Conservation (phyloP, 2,329 filamentous ascomycete species). For the Paracorniculantispora psalliotae region DNA sequence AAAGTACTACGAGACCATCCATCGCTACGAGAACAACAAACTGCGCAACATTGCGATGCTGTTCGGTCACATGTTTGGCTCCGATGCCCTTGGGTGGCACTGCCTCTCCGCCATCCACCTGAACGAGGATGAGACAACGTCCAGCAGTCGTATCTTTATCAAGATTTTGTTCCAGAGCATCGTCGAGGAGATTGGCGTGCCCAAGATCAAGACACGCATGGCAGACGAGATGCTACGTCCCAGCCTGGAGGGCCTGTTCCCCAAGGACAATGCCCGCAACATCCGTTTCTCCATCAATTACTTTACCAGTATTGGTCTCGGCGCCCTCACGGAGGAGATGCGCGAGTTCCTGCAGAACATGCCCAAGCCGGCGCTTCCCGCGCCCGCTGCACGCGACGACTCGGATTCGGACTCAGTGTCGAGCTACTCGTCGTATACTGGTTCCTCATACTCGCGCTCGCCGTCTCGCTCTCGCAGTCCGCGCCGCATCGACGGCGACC, state of each 20-base stretch:
- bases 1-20: constrained; percentile 95
- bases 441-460: constrained; percentile 45
- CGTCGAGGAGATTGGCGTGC: constrained; percentile 78
- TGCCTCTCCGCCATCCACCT: constrained; percentile 78
- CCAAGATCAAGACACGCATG: constrained; percentile 70
- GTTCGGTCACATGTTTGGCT: constrained; percentile 85
- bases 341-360: constrained; percentile 84
- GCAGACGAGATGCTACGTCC: constrained; percentile 73
- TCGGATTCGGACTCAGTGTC: constrained; percentile 69
- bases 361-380: constrained; percentile 75
- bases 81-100: constrained; percentile 90
- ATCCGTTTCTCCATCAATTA: constrained; percentile 98
- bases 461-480: constrained; percentile 27
- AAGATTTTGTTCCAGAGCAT: constrained; percentile 96
- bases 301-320: constrained; percentile 97
- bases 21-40: constrained; percentile 93
- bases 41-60: constrained; percentile 92
- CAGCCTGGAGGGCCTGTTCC: constrained; percentile 81
- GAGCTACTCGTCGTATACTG: constrained; percentile 72
- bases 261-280: constrained; percentile 80
- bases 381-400: constrained; percentile 48
- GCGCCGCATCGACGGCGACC: constrained; percentile 17
- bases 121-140: constrained; percentile 95
- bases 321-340: constrained; percentile 90
- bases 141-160: constrained; percentile 94